Percentiles rank a stretch among this genome's conserved stretches.
Evolutionary conservation across 306 rosid species (phyloP).

Genomic region (Medicago truncatula): MtrunA17r5.0-ANR NC_053042.1:46834501-46835000

Average conservation of each 20-base stretch:
- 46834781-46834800: not conserved
- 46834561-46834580: slow-evolving; percentile 75
- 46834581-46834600: slow-evolving; percentile 61
- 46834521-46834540: slow-evolving; percentile 66
- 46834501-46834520: slow-evolving; percentile 12
- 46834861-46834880: no score
- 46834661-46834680: slow-evolving; percentile 66
- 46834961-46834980: not conserved
- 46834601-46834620: slow-evolving; percentile 69
- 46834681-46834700: slow-evolving; percentile 21
- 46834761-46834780: not conserved
- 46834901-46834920: not conserved
- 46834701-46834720: slow-evolving; percentile 30
- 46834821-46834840: not conserved
- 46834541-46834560: slow-evolving; percentile 72
- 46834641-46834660: slow-evolving; percentile 84
- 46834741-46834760: slow-evolving; percentile 25
- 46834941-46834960: not conserved
- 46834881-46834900: not conserved
- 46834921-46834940: not conserved
- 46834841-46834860: not conserved
- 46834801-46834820: not conserved
- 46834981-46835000: not conserved
- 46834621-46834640: slow-evolving; percentile 82
- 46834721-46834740: slow-evolving; percentile 21